Evolutionary conservation across 2,329 filamentous ascomycete species (phyloP), one percentile per base, ranked within the genome.

Genomic region (Aspergillus alliaceus): DNA sequence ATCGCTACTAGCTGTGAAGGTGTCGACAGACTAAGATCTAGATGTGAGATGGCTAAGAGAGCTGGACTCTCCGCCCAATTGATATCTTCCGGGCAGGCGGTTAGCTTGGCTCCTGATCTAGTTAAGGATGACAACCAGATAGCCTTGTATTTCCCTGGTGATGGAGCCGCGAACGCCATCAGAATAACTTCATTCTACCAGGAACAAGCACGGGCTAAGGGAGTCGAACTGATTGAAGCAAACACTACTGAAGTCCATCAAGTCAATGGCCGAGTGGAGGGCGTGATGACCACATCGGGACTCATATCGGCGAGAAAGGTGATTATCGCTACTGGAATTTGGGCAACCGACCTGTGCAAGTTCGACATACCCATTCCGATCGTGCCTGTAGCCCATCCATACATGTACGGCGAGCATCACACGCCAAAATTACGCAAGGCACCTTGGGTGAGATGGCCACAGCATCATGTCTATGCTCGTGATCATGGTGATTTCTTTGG

Each of bases 361-460:
- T 57, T 63, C 40, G 42, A 66, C 18, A 46, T 71, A 2, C 69
- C 65, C 1, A 63, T 74, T 9, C 71, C 72, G 0, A 64, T 72
- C 9, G 63, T 74, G 5, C 72, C 72, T 1, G 71, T 74, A 11
- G 69, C 66, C 12, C 72, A 75, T 56, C 72, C 71, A n/a, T 75
- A 74, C 54, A 70, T 70, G 37, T 72, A 70, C 37, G 68, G 69
- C 5, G 56, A 59, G 14, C 14, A 56, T 20, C 55, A 61, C 15
- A 56, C 56, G n/a, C 44, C 54, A 3, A 64, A 63, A 34, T 31
- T 60, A 20, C 64, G 40, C 7, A 63, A 64, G n/a, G 54, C 56
- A 8, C 72, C 72, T 18, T 75, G 70, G 47, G 64, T 75, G n/a
- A 63, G 72, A 49, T 75, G 70, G 68, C 69, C 71, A 9, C 72